Evolutionary conservation across 495 filamentous ascomycete genomes (phyloP).

Genomic region (Xeromyces bisporus): DNA sequence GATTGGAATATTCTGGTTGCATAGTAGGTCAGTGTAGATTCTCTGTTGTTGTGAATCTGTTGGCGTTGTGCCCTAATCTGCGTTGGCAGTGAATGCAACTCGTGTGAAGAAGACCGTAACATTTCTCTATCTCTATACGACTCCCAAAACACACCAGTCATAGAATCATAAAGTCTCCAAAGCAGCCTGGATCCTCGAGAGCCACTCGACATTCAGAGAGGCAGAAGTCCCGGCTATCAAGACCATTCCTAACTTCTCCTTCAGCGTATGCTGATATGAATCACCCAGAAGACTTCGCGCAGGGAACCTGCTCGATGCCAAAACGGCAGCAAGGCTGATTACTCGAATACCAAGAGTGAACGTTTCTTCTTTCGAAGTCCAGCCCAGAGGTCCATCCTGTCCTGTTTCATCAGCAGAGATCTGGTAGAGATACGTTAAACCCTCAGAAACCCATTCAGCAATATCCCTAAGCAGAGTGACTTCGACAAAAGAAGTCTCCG

Average conservation of each 20-base stretch:
- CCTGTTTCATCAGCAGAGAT: constrained; percentile 10
- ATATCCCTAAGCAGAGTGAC: constrained; percentile 15
- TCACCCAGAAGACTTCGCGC: constrained; percentile 12
- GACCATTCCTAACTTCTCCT: constrained; percentile 9
- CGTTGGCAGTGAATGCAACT: no score
- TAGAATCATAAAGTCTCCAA: constrained; percentile 6
- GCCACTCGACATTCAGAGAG: constrained; percentile 20
- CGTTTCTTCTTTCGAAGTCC: constrained; percentile 53
- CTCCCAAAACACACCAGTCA: no score
- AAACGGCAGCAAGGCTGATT: constrained; percentile 20
- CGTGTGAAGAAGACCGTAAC: no score
- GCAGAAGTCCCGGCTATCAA: constrained; percentile 9
- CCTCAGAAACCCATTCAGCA: constrained; percentile 38
- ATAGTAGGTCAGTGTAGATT: no score
- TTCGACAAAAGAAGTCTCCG: constrained; percentile 8
- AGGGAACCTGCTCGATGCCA: constrained; percentile 24
- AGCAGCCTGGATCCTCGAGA: constrained; percentile 14
- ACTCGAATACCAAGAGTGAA: constrained; percentile 51
- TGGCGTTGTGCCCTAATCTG: no score
- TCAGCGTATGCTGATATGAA: constrained; percentile 8
- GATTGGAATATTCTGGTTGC: no score
- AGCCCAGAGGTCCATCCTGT: constrained; percentile 51
- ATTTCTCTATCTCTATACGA: no score
- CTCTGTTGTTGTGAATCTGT: no score
- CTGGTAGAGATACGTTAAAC: constrained; percentile 31